Conservation (phyloP, 169 alveolate genomes). For the Babesia bigemina region DNA sequence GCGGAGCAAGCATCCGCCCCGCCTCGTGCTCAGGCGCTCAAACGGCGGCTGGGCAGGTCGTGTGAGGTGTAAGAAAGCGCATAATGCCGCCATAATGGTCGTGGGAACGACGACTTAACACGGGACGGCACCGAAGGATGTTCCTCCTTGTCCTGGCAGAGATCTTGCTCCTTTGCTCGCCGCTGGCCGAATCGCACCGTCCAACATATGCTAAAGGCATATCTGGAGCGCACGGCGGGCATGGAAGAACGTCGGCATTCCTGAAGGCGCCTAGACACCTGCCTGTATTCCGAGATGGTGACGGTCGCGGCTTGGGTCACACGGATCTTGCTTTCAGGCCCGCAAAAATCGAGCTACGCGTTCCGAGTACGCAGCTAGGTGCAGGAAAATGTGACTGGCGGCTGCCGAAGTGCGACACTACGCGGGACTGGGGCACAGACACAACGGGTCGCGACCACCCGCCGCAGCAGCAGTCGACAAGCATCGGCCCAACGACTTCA, state of each 20-base stretch:
- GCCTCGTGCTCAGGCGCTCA: neutral
- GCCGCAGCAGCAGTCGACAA: neutral
- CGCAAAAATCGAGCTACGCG: neutral
- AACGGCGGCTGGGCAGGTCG: neutral
- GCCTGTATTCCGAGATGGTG: neutral
- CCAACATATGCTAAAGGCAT: neutral
- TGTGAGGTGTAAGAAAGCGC: neutral
- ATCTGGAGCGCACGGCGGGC: neutral
- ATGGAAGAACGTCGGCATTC: neutral
- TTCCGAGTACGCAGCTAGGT: neutral
- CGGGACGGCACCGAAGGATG: slow-evolving; percentile 6
- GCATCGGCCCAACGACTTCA: neutral
- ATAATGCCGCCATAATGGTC: neutral
- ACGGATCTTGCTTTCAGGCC: neutral
- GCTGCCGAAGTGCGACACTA: neutral
- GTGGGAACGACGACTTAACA: neutral
- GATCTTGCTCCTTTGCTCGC: neutral
- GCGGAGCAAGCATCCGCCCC: neutral
- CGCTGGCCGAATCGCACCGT: neutral
- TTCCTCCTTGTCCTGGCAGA: neutral
- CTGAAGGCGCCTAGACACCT: neutral
- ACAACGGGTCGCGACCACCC: slow-evolving; percentile 3
- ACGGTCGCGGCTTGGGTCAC: neutral
- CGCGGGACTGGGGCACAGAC: neutral
- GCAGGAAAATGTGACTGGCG: neutral